Evolutionary conservation across 169 alveolate genomes (phyloP).

Genomic region (Cryptosporidium ryanae): DNA sequence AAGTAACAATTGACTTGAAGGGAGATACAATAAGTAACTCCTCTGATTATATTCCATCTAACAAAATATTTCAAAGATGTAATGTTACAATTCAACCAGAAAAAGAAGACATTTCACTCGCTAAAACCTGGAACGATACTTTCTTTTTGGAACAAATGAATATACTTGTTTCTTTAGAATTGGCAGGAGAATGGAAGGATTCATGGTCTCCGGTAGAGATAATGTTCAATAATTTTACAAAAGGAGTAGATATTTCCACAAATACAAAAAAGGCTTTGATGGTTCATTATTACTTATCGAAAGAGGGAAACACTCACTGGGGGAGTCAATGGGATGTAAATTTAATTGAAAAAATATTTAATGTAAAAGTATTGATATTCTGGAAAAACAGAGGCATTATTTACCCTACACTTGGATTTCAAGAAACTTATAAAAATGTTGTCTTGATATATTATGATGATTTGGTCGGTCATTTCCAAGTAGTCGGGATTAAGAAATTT

Average conservation of each 20-base stretch:
- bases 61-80: neutral
- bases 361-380: conserved; percentile 26
- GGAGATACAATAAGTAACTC: neutral
- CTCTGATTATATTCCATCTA: neutral
- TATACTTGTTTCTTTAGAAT: conserved; percentile 16
- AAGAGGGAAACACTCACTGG: conserved; percentile 64
- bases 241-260: conserved; percentile 42
- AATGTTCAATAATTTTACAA: neutral
- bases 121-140: conserved; percentile 20
- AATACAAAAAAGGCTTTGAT: conserved; percentile 26
- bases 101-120: neutral
- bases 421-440: neutral
- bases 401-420: conserved; percentile 46
- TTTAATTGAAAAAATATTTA: conserved; percentile 15
- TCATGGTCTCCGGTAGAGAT: conserved; percentile 47
- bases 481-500: conserved; percentile 49
- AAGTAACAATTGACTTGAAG: neutral
- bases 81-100: neutral
- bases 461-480: conserved; percentile 46
- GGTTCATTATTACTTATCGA: conserved; percentile 35
- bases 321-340: conserved; percentile 55
- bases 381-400: conserved; percentile 68
- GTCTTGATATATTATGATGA: conserved; percentile 53
- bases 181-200: conserved; percentile 48
- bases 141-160: conserved; percentile 24